These are phyloP conservation scores for Zoysia japonica DNA, from an alignment of 176 grass and related monocot species.

Conservation along the genomic window DNA sequence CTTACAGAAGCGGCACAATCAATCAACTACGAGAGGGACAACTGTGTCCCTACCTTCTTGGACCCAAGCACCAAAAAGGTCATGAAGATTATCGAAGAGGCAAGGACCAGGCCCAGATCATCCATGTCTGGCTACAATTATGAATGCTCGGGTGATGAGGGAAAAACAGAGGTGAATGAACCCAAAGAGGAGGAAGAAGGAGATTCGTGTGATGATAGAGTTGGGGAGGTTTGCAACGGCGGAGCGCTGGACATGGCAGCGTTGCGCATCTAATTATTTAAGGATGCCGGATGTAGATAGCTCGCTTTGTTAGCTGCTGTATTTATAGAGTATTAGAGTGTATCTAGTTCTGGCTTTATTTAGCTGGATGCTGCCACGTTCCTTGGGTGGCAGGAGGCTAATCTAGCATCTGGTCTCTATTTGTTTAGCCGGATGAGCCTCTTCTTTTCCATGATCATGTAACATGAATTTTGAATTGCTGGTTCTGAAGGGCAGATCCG, in stretches of 20 bases:
- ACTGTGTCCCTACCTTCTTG: conserved; percentile 39
- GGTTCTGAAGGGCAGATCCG: conserved; percentile 6
- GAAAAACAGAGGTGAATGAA: conserved; percentile 19
- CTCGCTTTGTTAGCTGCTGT: conserved; percentile 11
- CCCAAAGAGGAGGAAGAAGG: conserved; percentile 39
- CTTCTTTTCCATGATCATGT: background rate
- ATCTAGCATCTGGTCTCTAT: too few species aligned
- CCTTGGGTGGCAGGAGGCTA: too few species aligned
- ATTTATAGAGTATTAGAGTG: conserved; percentile 15
- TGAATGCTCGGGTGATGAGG: conserved; percentile 41
- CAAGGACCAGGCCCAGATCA: conserved; percentile 38
- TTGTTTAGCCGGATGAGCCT: background rate
- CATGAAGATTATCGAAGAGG: conserved; percentile 52
- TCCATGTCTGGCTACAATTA: conserved; percentile 17
- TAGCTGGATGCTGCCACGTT: background rate
- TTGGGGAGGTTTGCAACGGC: conserved; percentile 47
- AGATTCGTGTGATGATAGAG: conserved; percentile 57
- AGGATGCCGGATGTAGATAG: conserved; percentile 32
- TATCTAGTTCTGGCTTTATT: conserved; percentile 26
- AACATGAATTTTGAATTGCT: conserved; percentile 29
- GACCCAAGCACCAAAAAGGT: conserved; percentile 50
- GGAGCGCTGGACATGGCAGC: conserved; percentile 45
- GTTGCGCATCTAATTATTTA: conserved; percentile 36
- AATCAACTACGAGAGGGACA: conserved; percentile 50
- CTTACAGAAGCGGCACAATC: conserved; percentile 51